A percentile compares a stretch with the other conserved stretches of the same genome.
phyloP scores from a whole-genome alignment of 139 green algal genomes.

The Chara braunii region DNA sequence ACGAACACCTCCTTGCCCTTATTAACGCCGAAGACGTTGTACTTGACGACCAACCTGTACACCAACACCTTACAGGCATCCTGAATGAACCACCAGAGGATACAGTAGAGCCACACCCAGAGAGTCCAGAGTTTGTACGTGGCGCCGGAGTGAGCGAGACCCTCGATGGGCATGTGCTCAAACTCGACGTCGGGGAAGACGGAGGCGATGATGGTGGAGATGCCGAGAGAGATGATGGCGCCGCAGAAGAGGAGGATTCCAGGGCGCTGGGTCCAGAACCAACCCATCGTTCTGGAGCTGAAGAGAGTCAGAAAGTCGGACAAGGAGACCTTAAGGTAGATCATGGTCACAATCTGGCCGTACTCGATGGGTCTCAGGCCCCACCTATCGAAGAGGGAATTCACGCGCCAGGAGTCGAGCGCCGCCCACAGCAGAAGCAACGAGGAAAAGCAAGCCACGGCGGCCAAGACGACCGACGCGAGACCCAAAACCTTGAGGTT shows the following conservation, averaged over 20 bases:
- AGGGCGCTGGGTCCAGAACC: slow-evolving; percentile 58
- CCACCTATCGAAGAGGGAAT: slow-evolving; percentile 47
- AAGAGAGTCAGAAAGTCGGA: slow-evolving; percentile 83
- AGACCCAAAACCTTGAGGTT: slow-evolving; percentile 52
- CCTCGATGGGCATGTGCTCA: slow-evolving; percentile 42
- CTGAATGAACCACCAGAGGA: slow-evolving; percentile 72
- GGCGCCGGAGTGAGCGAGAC: slow-evolving; percentile 26
- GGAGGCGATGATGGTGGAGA: slow-evolving; percentile 61
- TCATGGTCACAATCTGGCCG: slow-evolving; percentile 59
- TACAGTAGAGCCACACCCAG: slow-evolving; percentile 75
- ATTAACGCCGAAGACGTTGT: slow-evolving; percentile 59
- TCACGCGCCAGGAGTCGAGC: slow-evolving; percentile 52
- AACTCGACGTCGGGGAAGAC: slow-evolving; percentile 55
- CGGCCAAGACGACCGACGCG: slow-evolving; percentile 59
- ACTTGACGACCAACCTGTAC: slow-evolving; percentile 51
- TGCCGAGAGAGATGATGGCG: slow-evolving; percentile 43
- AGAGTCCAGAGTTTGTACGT: slow-evolving; percentile 25
- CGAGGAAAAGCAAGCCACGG: slow-evolving; percentile 61
- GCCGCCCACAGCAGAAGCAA: slow-evolving; percentile 65
- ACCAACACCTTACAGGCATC: slow-evolving; percentile 54
- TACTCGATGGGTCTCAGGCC: slow-evolving; percentile 52
- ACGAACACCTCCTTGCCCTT: slow-evolving; percentile 52
- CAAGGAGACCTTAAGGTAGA: slow-evolving; percentile 74
- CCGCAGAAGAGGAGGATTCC: slow-evolving; percentile 41
- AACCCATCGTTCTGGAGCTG: slow-evolving; percentile 60